These are phyloP conservation scores for Penicillium psychrosexuale DNA, from an alignment of 2,329 filamentous ascomycete genomes.

Conservation along the genomic window DNA sequence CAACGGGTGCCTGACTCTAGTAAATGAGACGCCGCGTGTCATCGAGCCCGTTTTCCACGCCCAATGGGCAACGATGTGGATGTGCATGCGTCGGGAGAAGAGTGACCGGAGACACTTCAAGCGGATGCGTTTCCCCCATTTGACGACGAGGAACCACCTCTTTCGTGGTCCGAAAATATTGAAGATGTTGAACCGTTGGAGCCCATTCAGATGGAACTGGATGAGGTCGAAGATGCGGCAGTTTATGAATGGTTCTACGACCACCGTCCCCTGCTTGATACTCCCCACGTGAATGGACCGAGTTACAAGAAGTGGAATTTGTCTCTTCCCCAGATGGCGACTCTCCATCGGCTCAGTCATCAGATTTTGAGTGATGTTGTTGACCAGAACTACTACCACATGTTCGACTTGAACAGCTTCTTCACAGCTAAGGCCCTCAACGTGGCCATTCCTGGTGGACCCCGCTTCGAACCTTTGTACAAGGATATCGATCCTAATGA, in stretches of 20 bases:
- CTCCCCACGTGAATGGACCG: conserved; percentile 88
- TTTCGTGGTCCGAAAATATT: conserved; percentile 98
- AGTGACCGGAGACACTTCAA: conserved; percentile 95
- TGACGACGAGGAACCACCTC: conserved; percentile 93
- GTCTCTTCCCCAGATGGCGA: conserved; percentile 90
- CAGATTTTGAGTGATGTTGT: conserved; percentile 87
- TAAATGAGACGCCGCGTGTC: conserved; percentile 93
- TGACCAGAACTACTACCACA: conserved; percentile 96
- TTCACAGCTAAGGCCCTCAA: conserved; percentile 95
- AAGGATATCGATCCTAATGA: conserved; percentile 99
- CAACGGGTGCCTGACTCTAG: conserved; percentile 92
- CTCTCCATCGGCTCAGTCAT: conserved; percentile 84
- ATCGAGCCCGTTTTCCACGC: conserved; percentile 98
- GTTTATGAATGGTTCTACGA: conserved; percentile 99
- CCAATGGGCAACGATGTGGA: conserved; percentile 99
- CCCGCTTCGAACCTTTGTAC: conserved; percentile 93
- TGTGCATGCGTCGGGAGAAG: conserved; percentile 96
- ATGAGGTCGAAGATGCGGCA: conserved; percentile 85
- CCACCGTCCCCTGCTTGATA: conserved; percentile 84
- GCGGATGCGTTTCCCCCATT: conserved; percentile 97
- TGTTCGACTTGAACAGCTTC: conserved; percentile 94
- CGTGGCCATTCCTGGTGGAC: conserved; percentile 94
- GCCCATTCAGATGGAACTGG: conserved; percentile 97
- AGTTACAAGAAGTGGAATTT: conserved; percentile 98
- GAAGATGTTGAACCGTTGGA: conserved; percentile 97